phyloP scores from a whole-genome alignment of 176 grass and related monocot genomes.

The Oryza punctata region DNA sequence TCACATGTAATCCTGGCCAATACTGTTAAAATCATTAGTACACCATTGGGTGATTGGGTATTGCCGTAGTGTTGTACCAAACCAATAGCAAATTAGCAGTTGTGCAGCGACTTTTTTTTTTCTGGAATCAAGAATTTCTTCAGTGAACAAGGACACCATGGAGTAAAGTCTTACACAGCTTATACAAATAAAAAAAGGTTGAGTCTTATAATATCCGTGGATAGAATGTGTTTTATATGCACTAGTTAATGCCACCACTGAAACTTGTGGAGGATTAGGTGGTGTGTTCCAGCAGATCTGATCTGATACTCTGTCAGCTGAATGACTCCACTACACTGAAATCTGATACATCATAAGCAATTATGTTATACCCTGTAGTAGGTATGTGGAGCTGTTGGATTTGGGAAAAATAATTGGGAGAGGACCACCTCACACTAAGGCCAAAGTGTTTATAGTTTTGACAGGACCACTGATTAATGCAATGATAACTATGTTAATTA shows the following conservation, averaged over 20 bases:
- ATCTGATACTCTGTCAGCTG: slow-evolving; percentile 31
- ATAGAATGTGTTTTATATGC: slow-evolving; percentile 18
- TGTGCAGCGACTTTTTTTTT: background rate
- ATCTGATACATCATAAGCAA: slow-evolving; percentile 37
- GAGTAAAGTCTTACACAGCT: background rate
- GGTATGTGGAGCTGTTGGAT: slow-evolving; percentile 45
- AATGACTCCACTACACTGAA: slow-evolving; percentile 42
- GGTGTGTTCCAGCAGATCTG: slow-evolving; percentile 41
- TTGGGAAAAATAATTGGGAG: slow-evolving; percentile 26
- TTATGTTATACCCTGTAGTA: slow-evolving; percentile 32
- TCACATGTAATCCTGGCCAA: slow-evolving; percentile 4
- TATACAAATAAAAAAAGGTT: background rate
- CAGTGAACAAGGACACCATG: slow-evolving; percentile 17
- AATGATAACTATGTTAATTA: slow-evolving; percentile 38
- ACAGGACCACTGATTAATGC: slow-evolving; percentile 43
- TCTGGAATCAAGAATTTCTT: background rate
- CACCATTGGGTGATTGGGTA: background rate
- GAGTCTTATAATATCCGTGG: slow-evolving; percentile 43
- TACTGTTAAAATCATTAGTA: background rate
- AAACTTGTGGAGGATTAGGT: slow-evolving; percentile 41
- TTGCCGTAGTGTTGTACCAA: background rate
- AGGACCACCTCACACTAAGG: slow-evolving; percentile 49
- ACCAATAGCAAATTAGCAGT: background rate
- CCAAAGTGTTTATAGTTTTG: slow-evolving; percentile 45
- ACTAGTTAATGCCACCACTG: slow-evolving; percentile 35